Evolutionary conservation across 805 yeast genomes (phyloP).

Genomic region (Saccharomycopsis fermentans): DNA sequence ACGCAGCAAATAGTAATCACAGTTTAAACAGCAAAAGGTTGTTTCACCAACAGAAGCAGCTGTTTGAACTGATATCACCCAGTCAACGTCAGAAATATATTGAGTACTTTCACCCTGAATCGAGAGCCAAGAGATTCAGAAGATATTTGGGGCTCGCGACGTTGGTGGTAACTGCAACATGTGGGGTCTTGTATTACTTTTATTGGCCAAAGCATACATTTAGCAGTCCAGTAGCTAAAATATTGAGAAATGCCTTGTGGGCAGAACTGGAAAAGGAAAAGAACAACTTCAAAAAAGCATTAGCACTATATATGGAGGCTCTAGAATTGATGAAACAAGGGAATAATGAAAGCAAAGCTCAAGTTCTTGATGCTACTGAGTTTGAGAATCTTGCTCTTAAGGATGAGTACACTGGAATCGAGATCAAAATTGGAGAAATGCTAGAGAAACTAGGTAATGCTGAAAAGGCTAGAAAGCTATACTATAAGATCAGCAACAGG

Average conservation of each 20-base stretch:
- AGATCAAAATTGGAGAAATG: slow-evolving; percentile 80
- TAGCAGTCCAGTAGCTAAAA: slow-evolving; percentile 59
- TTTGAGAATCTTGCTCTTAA: slow-evolving; percentile 39
- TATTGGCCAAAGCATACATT: slow-evolving; percentile 63
- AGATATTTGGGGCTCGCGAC: neutral
- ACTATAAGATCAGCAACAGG: slow-evolving; percentile 53
- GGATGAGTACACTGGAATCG: slow-evolving; percentile 86
- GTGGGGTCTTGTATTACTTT: slow-evolving; percentile 27
- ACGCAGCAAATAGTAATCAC: neutral
- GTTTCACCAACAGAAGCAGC: neutral
- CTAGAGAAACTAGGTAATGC: slow-evolving; percentile 55
- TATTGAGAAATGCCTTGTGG: slow-evolving; percentile 67
- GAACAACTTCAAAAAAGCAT: slow-evolving; percentile 47
- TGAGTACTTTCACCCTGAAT: neutral
- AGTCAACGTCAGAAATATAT: neutral
- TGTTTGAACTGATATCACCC: neutral
- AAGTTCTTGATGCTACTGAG: slow-evolving; percentile 19
- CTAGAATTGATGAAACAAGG: slow-evolving; percentile 45
- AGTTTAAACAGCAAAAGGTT: neutral
- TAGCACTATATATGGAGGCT: slow-evolving; percentile 66
- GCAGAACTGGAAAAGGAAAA: slow-evolving; percentile 67
- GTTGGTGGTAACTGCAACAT: slow-evolving; percentile 17
- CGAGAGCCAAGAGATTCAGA: neutral
- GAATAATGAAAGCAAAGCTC: neutral
- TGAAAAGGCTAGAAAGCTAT: slow-evolving; percentile 57